Base-by-base conservation (phyloP, 169 alveolate genomes). In the Babesia ovis region DNA sequence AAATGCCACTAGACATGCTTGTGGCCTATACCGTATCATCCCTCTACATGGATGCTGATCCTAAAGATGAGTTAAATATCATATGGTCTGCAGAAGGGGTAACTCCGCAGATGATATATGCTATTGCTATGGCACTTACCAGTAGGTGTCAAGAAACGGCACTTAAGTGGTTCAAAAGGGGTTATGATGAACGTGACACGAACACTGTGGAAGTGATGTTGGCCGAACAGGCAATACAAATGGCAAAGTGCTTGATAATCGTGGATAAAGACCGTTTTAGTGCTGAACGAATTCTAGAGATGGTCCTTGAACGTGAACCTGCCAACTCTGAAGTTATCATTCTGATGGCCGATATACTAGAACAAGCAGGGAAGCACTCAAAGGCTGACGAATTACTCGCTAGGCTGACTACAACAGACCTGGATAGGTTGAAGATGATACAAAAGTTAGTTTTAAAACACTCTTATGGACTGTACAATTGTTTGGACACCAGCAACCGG, bases 351-450 rank as follows among this genome's bases (percentile, higher is more conserved):
- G 85, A 81, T 34, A 55, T 81, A 34, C 74, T 81, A 37, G 57
- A 20, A 22, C 72, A 71, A n/a, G 59, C 50, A 22, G 89, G 89
- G 35, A 68, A 59, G 45, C 66, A 48, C 69, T 32, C 68, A 27
- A 62, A 81, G 53, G 77, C 84, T 3, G 89, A 81, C 51, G 80
- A 71, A 27, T 45, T 81, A 48, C 68, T 81, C n/a, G 70, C 74
- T 18, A 12, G 67, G 27, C 73, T 81, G 51, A 81, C 89, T 22
- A 42, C 71, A 0, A 53, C 70, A 23, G 89, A 81, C 51, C 56
- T 81, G 32, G 80, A 72, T 43, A 56, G 74, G 20, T 51, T 79
- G 27, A 66, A 56, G 46, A 71, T 62, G 70, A 76, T 76, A 35
- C 85, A 70, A 56, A 66, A 76, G 85, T 76, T 29, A 3, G 77